Base-by-base conservation (phyloP, 768 basidiomycete genomes). In the Termitomyces sp. region DNA sequence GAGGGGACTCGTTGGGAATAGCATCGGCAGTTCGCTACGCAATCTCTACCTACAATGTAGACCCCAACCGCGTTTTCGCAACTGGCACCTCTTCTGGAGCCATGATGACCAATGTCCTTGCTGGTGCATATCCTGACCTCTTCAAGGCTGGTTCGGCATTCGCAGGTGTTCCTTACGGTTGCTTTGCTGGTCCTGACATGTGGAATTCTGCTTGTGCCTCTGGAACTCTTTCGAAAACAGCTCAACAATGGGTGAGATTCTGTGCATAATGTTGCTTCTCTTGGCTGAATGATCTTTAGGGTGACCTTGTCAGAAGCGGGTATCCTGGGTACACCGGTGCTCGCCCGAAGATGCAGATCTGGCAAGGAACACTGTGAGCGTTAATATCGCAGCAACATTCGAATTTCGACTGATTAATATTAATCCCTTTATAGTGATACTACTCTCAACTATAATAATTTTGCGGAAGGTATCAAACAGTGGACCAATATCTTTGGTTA, bases 61-160 rank as follows among this genome's bases (percentile, higher is more conserved):
- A 82, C 57, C 27, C 79, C 4, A 62, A 55, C 14, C 73, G 74
- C 37, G 81, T 83, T 54, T 84, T 77, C 67, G 77, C 75, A 26
- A 80, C 79, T 26, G 82, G 82, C 13, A 76, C 76, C 1, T 79
- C 78, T 2, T 83, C 81, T 5, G 83, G 82, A 36, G 78, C 76
- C 0, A 85, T 84, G 83, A 84, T 84, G 82, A 83, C 82, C 55
- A 81, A 79, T 61, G 82, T 83, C 27, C 70, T 84, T 37, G 69
- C 71, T 43, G 82, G 80, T 22, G 76, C 79, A 10, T 83, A 84
- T 69, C 82, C 82, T 10, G 79, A 84, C 53, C 64, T 85, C 43
- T 81, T 82, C 71, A 58, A 62, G 36, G 83, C 80, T n/a, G 79
- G 77, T 30, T 60, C 77, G 34, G 77, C 74, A 18, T 79, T 76